A percentile compares a stretch with the other conserved stretches of the same genome.
phyloP scores from a whole-genome alignment of 2,329 filamentous ascomycete species.

The Zalaria obscura region DNA sequence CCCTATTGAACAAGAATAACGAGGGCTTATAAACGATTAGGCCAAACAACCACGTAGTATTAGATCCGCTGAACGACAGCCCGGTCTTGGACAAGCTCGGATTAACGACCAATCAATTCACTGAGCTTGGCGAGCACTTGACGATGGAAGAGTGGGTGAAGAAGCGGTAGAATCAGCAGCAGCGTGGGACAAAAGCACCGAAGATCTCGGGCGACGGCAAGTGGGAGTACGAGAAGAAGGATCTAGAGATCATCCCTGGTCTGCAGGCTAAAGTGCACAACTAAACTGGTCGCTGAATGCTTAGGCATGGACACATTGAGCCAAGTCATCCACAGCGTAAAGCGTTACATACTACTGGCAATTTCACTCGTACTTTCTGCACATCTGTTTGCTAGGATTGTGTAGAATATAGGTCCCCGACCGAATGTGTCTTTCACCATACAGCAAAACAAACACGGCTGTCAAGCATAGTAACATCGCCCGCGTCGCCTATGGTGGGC shows the following conservation, averaged over 20 bases:
- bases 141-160: conserved; percentile 33
- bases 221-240: conserved; percentile 14
- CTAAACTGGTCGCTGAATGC: conserved; percentile 5
- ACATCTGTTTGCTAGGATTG: no score
- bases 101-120: conserved; percentile 16
- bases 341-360: no score
- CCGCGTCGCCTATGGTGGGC: no score
- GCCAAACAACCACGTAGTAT: conserved; percentile 23
- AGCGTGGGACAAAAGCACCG: conserved; percentile 22
- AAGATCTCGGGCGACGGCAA: conserved; percentile 24
- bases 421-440: no score
- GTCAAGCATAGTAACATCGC: no score
- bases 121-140: conserved; percentile 20
- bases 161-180: conserved; percentile 19
- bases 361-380: no score
- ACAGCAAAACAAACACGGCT: no score
- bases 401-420: no score
- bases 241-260: conserved; percentile 23
- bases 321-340: no score
- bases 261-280: conserved; percentile 15
- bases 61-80: conserved; percentile 23
- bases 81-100: conserved; percentile 20
- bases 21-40: conserved; percentile 2
- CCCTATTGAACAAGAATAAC: conserved; percentile 2
- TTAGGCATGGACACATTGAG: conserved; percentile 4